Evolutionary conservation across 2,329 filamentous ascomycete species (phyloP).

Genomic region (Lasiodiplodia sp.): DNA sequence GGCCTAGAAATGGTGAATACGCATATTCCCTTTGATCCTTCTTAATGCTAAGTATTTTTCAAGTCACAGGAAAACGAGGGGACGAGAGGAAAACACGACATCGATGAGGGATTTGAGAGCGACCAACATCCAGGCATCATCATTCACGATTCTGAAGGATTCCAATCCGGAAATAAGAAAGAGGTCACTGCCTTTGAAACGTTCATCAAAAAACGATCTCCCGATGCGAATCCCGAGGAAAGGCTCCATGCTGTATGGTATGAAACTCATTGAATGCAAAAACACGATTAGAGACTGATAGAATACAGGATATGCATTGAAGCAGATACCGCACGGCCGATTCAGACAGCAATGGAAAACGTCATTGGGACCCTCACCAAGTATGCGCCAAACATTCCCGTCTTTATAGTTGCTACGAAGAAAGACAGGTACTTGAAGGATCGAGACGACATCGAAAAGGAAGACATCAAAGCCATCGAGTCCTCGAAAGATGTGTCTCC

Average conservation of each 20-base stretch:
- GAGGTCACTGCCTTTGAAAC: background rate
- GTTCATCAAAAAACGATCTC: background rate
- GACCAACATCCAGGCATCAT: background rate
- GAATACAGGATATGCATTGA: background rate
- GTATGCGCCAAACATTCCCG: background rate
- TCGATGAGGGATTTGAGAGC: background rate
- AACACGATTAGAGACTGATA: background rate
- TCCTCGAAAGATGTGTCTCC: background rate
- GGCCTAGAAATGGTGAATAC: background rate
- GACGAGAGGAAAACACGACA: background rate
- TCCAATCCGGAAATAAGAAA: background rate
- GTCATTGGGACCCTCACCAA: background rate
- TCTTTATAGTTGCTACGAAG: background rate
- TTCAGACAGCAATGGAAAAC: background rate
- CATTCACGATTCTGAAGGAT: background rate
- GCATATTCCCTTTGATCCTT: background rate
- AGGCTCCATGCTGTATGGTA: conserved; percentile 1
- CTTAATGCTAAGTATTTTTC: background rate
- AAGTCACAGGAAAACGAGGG: background rate
- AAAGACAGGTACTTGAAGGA: background rate
- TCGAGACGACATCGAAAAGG: background rate
- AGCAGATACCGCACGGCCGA: background rate
- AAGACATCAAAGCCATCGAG: background rate
- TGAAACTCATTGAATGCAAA: background rate
- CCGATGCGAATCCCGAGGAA: background rate